Evolutionary conservation across 1,139 yeast species (phyloP).

Genomic region (Blastobotrys persicus): DNA sequence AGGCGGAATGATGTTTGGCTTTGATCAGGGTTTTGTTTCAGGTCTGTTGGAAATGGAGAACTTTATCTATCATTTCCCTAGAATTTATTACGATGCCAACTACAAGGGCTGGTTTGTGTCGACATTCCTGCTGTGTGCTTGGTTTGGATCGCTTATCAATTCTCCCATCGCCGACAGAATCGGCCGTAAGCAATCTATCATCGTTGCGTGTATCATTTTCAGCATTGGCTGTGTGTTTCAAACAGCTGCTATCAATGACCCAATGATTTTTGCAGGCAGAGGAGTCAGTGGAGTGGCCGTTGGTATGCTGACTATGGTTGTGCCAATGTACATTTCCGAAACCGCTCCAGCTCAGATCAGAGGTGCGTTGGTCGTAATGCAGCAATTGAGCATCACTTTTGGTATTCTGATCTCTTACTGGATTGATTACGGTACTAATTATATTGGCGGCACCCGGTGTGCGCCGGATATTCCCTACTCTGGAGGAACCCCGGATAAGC

Average conservation of each 20-base stretch:
- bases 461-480: conserved; percentile 21
- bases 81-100: conserved; percentile 45
- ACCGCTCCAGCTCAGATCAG: conserved; percentile 55
- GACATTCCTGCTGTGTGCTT: conserved; percentile 29
- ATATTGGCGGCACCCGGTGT: conserved; percentile 41
- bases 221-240: conserved; percentile 45
- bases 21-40: conserved; percentile 21
- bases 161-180: conserved; percentile 57
- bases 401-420: conserved; percentile 60
- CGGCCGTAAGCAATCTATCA: conserved; percentile 43
- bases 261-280: conserved; percentile 37
- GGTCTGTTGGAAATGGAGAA: conserved; percentile 36
- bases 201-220: conserved; percentile 26
- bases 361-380: conserved; percentile 65
- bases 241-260: conserved; percentile 4
- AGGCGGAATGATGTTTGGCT: conserved; percentile 20
- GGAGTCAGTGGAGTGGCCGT: conserved; percentile 53
- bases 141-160: conserved; percentile 34
- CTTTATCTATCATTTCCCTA: conserved; percentile 49
- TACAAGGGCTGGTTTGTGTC: conserved; percentile 39
- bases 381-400: conserved; percentile 65
- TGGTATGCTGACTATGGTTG: conserved; percentile 55
- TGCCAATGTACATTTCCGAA: conserved; percentile 64
- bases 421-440: conserved; percentile 58
- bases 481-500: conserved; percentile 17